phyloP scores from a whole-genome alignment of 2,329 filamentous ascomycete species.

The Aspergillus fumigatiaffinis region DNA sequence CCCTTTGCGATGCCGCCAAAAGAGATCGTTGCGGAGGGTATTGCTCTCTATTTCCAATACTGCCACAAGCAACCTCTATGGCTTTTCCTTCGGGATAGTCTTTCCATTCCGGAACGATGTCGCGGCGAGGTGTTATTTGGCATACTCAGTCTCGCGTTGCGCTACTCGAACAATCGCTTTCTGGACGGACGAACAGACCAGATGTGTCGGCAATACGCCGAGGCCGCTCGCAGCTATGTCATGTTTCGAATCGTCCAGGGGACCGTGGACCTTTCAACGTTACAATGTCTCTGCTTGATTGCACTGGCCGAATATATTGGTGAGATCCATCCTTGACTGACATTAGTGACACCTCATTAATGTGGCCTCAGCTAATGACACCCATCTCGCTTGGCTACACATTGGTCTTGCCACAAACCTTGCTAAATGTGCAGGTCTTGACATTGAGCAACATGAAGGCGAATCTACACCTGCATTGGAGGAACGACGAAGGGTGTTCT shows the following conservation, averaged over 20 bases:
- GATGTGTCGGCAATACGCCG: not conserved
- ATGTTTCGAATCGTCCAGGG: not conserved
- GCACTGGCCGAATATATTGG: not conserved
- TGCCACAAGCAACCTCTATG: not conserved
- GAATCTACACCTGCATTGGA: not conserved
- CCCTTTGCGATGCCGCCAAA: not conserved
- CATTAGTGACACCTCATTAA: not conserved
- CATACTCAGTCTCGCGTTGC: not conserved
- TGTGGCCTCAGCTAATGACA: not conserved
- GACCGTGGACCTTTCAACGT: not conserved
- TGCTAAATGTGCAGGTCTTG: not conserved
- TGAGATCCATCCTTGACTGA: not conserved
- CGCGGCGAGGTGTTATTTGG: not conserved
- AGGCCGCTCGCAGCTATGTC: not conserved
- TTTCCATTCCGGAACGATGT: not conserved
- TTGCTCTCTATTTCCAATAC: not conserved
- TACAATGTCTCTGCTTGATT: not conserved
- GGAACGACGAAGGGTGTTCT: not conserved
- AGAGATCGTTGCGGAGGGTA: not conserved
- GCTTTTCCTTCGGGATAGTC: not conserved
- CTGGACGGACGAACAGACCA: not conserved
- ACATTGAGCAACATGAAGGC: not conserved
- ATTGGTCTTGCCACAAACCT: not conserved
- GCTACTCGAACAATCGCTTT: not conserved
- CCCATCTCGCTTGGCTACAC: not conserved